These are phyloP conservation scores for Leccinum truebloodii DNA, from an alignment of 768 basidiomycete genomes.

Conservation along the genomic window DNA sequence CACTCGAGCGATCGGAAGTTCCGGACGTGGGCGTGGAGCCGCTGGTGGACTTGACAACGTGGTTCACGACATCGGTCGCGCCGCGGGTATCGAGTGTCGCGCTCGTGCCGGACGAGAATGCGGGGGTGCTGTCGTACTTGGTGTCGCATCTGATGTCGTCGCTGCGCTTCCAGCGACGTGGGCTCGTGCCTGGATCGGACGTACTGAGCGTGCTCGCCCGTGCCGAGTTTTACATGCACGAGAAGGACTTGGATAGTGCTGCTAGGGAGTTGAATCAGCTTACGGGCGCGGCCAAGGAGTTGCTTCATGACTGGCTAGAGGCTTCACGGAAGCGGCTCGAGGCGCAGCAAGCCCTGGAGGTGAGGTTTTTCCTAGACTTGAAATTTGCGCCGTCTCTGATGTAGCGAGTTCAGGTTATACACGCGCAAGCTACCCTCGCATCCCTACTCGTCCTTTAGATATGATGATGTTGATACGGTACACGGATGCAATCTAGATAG, in stretches of 20 bases:
- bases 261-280: constrained; percentile 91
- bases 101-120: constrained; percentile 87
- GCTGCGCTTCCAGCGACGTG: constrained; percentile 78
- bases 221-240: constrained; percentile 85
- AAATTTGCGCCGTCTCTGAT: constrained; percentile 12
- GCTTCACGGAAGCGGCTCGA: constrained; percentile 87
- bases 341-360: constrained; percentile 90
- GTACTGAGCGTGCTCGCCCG: constrained; percentile 62
- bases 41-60: constrained; percentile 51
- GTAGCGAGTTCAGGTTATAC: constrained; percentile 57
- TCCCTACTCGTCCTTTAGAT: constrained; percentile 73
- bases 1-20: neutral
- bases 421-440: constrained; percentile 81
- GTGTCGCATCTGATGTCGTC: constrained; percentile 76
- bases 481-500: constrained; percentile 25
- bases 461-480: constrained; percentile 4
- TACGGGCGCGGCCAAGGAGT: constrained; percentile 71
- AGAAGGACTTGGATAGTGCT: constrained; percentile 85
- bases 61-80: constrained; percentile 83
- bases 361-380: constrained; percentile 27
- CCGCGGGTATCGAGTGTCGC: constrained; percentile 88
- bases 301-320: constrained; percentile 86
- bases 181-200: constrained; percentile 72
- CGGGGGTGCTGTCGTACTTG: constrained; percentile 84
- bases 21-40: neutral